Percentiles rank a stretch among this genome's conserved stretches.
Evolutionary conservation across 202 grass and related monocot genomes (phyloP).

Genomic region (Panicum virgatum): DNA sequence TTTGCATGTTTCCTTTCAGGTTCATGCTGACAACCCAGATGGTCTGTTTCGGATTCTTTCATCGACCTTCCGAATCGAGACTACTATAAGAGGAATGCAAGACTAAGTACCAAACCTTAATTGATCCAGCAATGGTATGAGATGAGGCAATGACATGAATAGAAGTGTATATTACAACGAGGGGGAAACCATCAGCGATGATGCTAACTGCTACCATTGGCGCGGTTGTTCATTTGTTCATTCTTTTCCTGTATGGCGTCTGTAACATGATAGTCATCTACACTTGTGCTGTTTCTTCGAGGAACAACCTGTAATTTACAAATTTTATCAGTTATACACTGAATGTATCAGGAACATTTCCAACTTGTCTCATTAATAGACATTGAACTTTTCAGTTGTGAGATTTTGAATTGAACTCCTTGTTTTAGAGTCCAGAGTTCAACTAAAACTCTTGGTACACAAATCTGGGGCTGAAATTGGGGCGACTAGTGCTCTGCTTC

Average conservation of each 20-base stretch:
- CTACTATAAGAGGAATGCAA: slow-evolving; percentile 65
- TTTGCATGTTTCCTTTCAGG: slow-evolving; percentile 52
- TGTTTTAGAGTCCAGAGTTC: no score
- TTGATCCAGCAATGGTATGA: not conserved
- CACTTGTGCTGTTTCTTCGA: not conserved
- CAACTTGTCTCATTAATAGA: no score
- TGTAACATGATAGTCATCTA: slow-evolving; percentile 23
- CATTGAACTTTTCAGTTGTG: no score
- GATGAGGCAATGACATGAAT: not conserved
- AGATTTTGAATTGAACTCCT: no score
- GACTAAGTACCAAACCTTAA: slow-evolving; percentile 35
- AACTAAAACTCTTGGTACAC: no score
- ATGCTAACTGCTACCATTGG: not conserved
- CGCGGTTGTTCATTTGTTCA: slow-evolving; percentile 31
- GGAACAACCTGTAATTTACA: no score
- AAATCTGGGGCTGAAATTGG: no score
- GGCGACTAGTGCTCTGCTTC: no score
- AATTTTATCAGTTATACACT: no score
- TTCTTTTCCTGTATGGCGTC: slow-evolving; percentile 11
- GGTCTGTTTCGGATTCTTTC: slow-evolving; percentile 93
- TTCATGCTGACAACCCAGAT: slow-evolving; percentile 92
- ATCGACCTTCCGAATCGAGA: slow-evolving; percentile 75
- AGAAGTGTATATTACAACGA: slow-evolving; percentile 23
- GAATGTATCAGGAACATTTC: no score
- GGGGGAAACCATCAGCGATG: not conserved